These are phyloP conservation scores for Chytridiales sp. DNA, from an alignment of 371 early-diverging fungal species.

Conservation along the genomic window DNA sequence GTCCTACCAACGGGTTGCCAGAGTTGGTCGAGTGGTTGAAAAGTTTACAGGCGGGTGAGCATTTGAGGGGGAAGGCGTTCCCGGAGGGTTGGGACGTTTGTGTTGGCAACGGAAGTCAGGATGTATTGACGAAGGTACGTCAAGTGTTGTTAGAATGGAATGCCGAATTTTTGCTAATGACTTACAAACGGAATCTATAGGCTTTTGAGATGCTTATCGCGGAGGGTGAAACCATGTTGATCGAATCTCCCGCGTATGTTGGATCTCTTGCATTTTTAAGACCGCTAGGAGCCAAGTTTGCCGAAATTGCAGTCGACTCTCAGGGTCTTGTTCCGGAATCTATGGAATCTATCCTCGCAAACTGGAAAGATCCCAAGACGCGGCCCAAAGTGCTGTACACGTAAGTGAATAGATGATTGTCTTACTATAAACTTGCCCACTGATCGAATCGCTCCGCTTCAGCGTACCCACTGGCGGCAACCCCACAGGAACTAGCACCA, in stretches of 20 bases:
- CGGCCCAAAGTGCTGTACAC: conserved; percentile 33
- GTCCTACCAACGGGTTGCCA: conserved; percentile 59
- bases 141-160: neutral
- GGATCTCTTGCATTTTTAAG: conserved; percentile 71
- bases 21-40: conserved; percentile 63
- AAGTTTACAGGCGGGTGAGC: conserved; percentile 61
- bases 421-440: neutral
- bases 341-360: conserved; percentile 58
- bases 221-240: conserved; percentile 63
- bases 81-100: conserved; percentile 45
- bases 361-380: conserved; percentile 55
- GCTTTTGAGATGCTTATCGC: conserved; percentile 71
- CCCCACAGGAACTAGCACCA: conserved; percentile 68
- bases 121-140: conserved; percentile 66
- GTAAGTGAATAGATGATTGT: neutral
- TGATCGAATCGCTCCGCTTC: conserved; percentile 44
- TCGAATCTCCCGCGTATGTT: conserved; percentile 76
- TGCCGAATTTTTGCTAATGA: too few relatives aligned
- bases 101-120: conserved; percentile 75
- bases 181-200: too few relatives aligned
- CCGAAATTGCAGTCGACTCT: conserved; percentile 46
- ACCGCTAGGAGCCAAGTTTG: conserved; percentile 63
- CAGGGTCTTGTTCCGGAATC: conserved; percentile 60
- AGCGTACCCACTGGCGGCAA: conserved; percentile 72
- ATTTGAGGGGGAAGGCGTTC: conserved; percentile 55